These are phyloP conservation scores for Solanum bukasovii DNA, from an alignment of 257 asterid species.

Conservation along the genomic window DNA sequence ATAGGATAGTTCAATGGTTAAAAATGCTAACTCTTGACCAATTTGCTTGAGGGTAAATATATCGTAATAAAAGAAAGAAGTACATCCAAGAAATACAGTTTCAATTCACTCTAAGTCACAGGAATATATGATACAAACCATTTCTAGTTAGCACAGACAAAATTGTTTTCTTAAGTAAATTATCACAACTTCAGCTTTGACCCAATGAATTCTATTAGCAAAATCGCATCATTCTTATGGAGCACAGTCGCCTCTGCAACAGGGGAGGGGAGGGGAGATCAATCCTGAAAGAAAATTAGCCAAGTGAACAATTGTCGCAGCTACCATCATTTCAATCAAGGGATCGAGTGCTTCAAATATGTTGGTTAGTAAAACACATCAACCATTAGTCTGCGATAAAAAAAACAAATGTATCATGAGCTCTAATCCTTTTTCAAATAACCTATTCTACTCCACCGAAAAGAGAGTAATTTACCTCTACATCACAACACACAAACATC, in stretches of 20 bases:
- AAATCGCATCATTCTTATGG: not conserved
- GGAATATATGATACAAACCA: not conserved
- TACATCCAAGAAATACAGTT: not conserved
- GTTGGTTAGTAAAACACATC: not conserved
- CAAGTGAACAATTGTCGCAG: not conserved
- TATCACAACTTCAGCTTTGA: not conserved
- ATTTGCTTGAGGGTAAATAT: not conserved
- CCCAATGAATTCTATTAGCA: not conserved
- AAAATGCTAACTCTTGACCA: not conserved
- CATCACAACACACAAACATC: slow-evolving; percentile 49
- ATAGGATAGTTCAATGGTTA: not conserved
- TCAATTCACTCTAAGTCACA: not conserved
- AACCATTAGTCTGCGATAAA: not conserved
- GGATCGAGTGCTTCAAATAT: not conserved
- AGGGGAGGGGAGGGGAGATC: not conserved
- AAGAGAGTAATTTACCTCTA: not conserved
- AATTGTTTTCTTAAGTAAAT: not conserved
- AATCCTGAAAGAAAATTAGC: not conserved
- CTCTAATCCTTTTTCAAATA: not conserved
- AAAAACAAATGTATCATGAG: not conserved
- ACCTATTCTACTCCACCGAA: not conserved
- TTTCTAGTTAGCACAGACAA: not conserved
- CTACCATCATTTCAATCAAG: not conserved
- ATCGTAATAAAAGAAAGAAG: not conserved
- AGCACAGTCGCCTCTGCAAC: not conserved